Percentiles rank a stretch among this genome's conserved stretches.
Evolutionary conservation across 495 filamentous ascomycete genomes (phyloP).

Genomic region (Staphylotrichum tortipilum): DNA sequence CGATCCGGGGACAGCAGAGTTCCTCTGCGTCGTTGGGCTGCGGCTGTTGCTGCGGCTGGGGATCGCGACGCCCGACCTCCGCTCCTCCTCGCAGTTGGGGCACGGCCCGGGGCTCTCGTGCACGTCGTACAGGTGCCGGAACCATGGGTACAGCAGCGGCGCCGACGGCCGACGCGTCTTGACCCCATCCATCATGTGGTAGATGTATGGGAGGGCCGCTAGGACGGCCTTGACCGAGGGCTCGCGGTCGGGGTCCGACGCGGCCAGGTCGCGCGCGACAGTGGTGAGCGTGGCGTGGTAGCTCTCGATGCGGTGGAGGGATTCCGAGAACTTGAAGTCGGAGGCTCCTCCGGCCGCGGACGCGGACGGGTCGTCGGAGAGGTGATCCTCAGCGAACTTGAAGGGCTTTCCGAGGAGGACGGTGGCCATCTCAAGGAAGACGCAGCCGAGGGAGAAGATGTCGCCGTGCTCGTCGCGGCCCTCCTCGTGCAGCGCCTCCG

Average conservation of each 20-base stretch:
- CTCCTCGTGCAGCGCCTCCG: constrained; percentile 32
- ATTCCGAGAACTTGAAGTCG: constrained; percentile 23
- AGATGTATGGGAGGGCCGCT: constrained; percentile 15
- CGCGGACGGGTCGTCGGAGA: constrained; percentile 1
- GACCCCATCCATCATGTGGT: constrained; percentile 23
- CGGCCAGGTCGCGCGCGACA: constrained; percentile 6
- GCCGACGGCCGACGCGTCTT: constrained; percentile 18
- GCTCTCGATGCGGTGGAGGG: constrained; percentile 14
- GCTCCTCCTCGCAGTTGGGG: constrained; percentile 22
- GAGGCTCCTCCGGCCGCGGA: not conserved
- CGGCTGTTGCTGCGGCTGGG: constrained; percentile 5
- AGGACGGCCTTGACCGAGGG: constrained; percentile 18
- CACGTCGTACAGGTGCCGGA: constrained; percentile 23
- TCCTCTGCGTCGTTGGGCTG: constrained; percentile 11
- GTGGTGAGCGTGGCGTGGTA: constrained; percentile 13
- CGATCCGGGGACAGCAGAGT: not conserved
- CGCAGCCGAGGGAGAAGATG: constrained; percentile 42
- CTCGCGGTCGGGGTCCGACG: not conserved
- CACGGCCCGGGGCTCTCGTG: constrained; percentile 18
- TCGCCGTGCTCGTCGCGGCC: constrained; percentile 36
- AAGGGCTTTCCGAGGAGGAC: constrained; percentile 27
- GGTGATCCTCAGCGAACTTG: constrained; percentile 20
- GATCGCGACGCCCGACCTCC: constrained; percentile 10
- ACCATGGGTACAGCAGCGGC: constrained; percentile 21
- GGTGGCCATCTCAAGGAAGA: constrained; percentile 39